Evolutionary conservation across 495 filamentous ascomycete genomes (phyloP), one percentile per base, ranked within the genome.

Genomic region (Daldinia bambusicola): DNA sequence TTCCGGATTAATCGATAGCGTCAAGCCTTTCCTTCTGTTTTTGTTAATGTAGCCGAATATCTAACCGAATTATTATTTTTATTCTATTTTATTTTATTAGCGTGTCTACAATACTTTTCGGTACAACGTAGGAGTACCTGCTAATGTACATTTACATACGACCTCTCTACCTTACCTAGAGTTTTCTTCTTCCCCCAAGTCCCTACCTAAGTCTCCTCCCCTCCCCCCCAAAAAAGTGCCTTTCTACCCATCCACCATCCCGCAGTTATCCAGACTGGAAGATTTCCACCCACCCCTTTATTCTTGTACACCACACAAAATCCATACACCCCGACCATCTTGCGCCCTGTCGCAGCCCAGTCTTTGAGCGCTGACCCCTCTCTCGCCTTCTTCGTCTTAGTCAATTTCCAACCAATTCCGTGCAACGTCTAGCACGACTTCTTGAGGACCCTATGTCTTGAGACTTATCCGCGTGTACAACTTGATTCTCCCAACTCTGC

Each of bases 351-450:
- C 70, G 65, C 51, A 72, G 56, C 55, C 56, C 51, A 68, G 61
- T 60, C 59, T 41, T 59, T 65, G 70, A 72, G 45, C 61, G 62
- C 66, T 55, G 61, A 73, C 58, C 66, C 70, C 67, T 60, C 56
- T 60, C 56, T 61, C 53, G 40, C 60, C 70, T 30, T 67, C 69
- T 68, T 61, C 60, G 70, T 72, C 59, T 36, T 72, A 67, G 59
- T 67, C 52, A 18, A 52, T 66, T 69, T 66, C 66, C 70, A 73
- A 73, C 66, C 70, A 66, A 66, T 69, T 73, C 62, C 66, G 70
- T 73, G 66, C 70, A 67, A 60, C 69, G 13, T 62, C 20, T 43
- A 68, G 65, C 70, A 72, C 55, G 57, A 69, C 69, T 32, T 68
- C 53, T 69, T 65, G 22, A 55, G 45, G 66, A 61, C 40, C 61